phyloP scores from a whole-genome alignment of 2,329 filamentous ascomycete species.

The Xylariaceae sp. region DNA sequence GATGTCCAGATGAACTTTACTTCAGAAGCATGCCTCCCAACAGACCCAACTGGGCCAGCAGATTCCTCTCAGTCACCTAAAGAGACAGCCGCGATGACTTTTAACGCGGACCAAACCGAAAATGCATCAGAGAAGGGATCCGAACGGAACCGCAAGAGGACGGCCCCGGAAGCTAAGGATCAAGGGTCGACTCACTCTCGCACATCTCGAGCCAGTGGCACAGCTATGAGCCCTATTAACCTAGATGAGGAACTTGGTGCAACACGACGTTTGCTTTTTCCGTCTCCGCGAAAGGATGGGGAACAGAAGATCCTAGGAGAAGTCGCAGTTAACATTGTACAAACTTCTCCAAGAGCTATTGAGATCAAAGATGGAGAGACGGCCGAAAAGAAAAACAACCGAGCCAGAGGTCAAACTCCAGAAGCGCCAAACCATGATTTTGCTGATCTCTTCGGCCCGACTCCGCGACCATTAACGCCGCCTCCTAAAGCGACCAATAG shows the following conservation, averaged over 20 bases:
- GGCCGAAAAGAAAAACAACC: conserved; percentile 52
- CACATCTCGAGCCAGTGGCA: conserved; percentile 61
- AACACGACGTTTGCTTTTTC: conserved; percentile 76
- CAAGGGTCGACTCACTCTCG: conserved; percentile 58
- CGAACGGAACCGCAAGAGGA: conserved; percentile 26
- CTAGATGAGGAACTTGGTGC: conserved; percentile 58
- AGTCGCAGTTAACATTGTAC: conserved; percentile 58
- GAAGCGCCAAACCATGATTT: conserved; percentile 44
- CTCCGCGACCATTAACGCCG: conserved; percentile 57
- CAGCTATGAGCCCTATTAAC: conserved; percentile 62
- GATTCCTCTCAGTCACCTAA: conserved; percentile 46
- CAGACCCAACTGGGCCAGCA: conserved; percentile 57
- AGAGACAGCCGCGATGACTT: conserved; percentile 22
- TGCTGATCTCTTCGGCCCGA: conserved; percentile 70
- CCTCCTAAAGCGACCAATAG: conserved; percentile 56
- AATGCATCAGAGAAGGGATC: conserved; percentile 41
- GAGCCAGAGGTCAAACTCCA: conserved; percentile 44
- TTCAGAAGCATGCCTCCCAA: conserved; percentile 61
- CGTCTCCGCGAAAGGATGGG: conserved; percentile 72
- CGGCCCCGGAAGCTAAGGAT: conserved; percentile 28
- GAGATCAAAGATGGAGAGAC: conserved; percentile 42
- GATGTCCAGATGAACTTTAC: conserved; percentile 52
- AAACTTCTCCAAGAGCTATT: conserved; percentile 48
- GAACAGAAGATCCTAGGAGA: conserved; percentile 67
- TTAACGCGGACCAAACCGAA: conserved; percentile 38